Percentiles rank a stretch among this genome's conserved stretches.
Evolutionary conservation across 2,329 filamentous ascomycete genomes (phyloP).

Genomic region (Beauveria pseudobassiana): DNA sequence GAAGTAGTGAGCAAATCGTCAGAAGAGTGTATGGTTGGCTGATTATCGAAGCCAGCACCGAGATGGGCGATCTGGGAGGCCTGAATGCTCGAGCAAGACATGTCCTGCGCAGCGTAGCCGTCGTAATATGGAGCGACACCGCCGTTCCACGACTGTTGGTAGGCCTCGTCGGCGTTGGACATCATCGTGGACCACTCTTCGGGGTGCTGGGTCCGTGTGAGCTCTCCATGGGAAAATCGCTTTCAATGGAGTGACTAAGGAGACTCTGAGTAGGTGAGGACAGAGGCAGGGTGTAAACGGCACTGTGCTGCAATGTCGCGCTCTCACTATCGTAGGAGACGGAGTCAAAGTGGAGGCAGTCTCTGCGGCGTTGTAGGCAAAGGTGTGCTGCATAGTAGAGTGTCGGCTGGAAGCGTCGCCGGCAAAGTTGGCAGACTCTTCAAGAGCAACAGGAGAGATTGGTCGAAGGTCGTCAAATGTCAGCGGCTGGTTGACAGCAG

Average conservation of each 20-base stretch:
- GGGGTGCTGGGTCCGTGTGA: conserved; percentile 28
- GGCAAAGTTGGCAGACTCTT: conserved; percentile 33
- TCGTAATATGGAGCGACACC: conserved; percentile 9
- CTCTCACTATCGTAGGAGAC: conserved; percentile 12
- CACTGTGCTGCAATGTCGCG: conserved; percentile 21
- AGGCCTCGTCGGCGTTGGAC: conserved; percentile 17
- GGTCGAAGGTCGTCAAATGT: conserved; percentile 10
- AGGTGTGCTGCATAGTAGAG: conserved; percentile 16
- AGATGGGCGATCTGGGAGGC: conserved; percentile 8
- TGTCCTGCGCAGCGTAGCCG: conserved; percentile 7
- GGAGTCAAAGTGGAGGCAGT: conserved; percentile 8
- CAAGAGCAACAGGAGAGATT: not conserved
- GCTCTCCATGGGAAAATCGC: conserved; percentile 27
- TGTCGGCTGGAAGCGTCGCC: conserved; percentile 39
- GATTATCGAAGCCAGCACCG: conserved; percentile 5
- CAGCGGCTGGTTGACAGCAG: conserved; percentile 7
- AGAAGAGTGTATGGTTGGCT: not conserved
- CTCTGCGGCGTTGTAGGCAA: conserved; percentile 12
- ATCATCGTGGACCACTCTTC: conserved; percentile 26
- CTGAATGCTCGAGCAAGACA: conserved; percentile 6
- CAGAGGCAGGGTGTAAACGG: conserved; percentile 31
- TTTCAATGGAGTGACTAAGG: conserved; percentile 32
- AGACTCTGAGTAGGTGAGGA: conserved; percentile 30
- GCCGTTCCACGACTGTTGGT: conserved; percentile 8
- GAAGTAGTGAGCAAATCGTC: not conserved